Evolutionary conservation across 2,329 filamentous ascomycete genomes (phyloP).

Genomic region (Pyrenochaeta sp.): DNA sequence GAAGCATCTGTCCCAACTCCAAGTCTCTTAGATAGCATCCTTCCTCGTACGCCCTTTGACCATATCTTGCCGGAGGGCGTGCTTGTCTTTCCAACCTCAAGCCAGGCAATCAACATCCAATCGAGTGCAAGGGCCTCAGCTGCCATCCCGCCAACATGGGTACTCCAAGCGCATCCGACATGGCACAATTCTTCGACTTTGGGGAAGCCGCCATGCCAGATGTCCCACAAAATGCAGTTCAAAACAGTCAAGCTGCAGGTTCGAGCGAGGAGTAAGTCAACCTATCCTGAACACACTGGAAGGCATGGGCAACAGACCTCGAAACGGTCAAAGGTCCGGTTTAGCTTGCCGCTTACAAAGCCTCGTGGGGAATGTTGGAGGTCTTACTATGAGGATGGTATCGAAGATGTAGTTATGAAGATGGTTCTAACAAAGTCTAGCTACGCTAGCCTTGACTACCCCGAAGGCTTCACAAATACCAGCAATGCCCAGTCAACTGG

Average conservation of each 20-base stretch:
- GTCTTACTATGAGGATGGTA: not conserved
- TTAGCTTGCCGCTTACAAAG: not conserved
- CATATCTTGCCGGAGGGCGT: slow-evolving; percentile 22
- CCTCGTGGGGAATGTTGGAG: not conserved
- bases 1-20: slow-evolving; percentile 9
- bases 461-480: slow-evolving; percentile 11
- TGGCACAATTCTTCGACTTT: slow-evolving; percentile 52
- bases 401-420: not conserved
- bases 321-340: not conserved
- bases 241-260: slow-evolving; percentile 2
- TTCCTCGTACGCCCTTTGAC: slow-evolving; percentile 16
- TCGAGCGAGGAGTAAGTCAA: slow-evolving; percentile 27
- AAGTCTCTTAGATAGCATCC: slow-evolving; percentile 20
- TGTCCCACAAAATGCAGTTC: slow-evolving; percentile 18
- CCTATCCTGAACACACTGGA: not conserved
- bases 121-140: slow-evolving; percentile 2
- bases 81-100: slow-evolving; percentile 14
- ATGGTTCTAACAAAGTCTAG: slow-evolving; percentile 17
- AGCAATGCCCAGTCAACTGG: slow-evolving; percentile 13
- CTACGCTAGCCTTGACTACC: slow-evolving; percentile 2
- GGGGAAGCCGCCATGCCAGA: slow-evolving; percentile 48
- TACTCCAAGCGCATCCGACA: slow-evolving; percentile 40
- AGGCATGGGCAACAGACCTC: not conserved
- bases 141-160: slow-evolving; percentile 33
- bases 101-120: slow-evolving; percentile 1